Evolutionary conservation across 345 rosid species (phyloP), one percentile per base, ranked within the genome.

Genomic region (Alliaria petiolata): DNA sequence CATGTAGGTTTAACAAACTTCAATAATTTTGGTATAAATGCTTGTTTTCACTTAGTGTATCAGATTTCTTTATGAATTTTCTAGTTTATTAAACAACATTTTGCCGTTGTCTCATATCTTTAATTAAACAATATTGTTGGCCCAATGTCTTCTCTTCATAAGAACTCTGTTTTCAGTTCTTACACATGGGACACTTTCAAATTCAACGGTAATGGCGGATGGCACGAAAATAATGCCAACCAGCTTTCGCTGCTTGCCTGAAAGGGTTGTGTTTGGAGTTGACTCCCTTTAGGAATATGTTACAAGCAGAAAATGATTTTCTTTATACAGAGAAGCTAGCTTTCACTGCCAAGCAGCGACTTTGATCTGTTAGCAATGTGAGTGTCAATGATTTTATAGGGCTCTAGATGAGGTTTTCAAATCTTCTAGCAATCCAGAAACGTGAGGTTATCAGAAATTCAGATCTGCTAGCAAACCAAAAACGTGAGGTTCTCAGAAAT

Each of bases 401-500:
- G 5, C 15, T 69, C 67, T 93, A 70, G 79, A 74, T 67, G 82
- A 82, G 66, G 81, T 89, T 74, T 91, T 89, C 82, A 79, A 82
- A 69, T 93, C 85, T 57, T 97, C 97, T 51, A 74, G 83, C 67
- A 79, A 62, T 75, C 25, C 1, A 22, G 25, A 22, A 22, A 22
- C 25, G 25, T 22, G n/a, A n/a, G n/a, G 25, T 3, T 22, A 22
- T 3, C 25, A 22, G 25, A 22, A 22, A 22, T n/a, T n/a, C n/a
- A n/a, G n/a, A n/a, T n/a, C n/a, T n/a, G n/a, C n/a, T n/a, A n/a
- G n/a, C n/a, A n/a, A n/a, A n/a, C n/a, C n/a, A n/a, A n/a, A n/a
- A n/a, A n/a, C n/a, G n/a, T 67, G 82, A 82, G 66, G 81, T 89
- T 74, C 89, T 89, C 82, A 79, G 83, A 69, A n/a, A n/a, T n/a